Percentiles rank a stretch among this genome's conserved stretches.
Evolutionary conservation across 352 stramenopile genomes (phyloP).

Genomic region (Globisporangium cystogenes): DNA sequence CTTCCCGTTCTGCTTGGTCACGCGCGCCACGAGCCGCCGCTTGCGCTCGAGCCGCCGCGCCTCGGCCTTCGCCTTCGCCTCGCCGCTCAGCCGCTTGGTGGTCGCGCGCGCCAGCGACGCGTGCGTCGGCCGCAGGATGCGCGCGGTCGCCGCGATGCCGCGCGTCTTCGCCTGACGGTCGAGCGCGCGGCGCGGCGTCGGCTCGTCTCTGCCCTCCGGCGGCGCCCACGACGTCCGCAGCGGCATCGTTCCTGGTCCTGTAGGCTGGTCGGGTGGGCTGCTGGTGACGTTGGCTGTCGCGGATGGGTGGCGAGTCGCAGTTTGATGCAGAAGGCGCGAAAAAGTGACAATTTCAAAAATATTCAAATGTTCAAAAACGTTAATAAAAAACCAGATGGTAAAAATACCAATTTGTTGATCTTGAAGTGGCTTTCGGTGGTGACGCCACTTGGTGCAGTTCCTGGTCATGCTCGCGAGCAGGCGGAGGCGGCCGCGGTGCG

Average conservation of each 20-base stretch:
- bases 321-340: too few relatives aligned
- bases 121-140: constrained; percentile 52
- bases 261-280: too few relatives aligned
- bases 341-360: too few relatives aligned
- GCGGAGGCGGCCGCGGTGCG: neutral
- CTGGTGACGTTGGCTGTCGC: too few relatives aligned
- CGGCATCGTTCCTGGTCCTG: constrained; percentile 1
- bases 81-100: constrained; percentile 35
- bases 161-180: constrained; percentile 40
- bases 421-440: too few relatives aligned
- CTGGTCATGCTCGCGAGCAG: neutral
- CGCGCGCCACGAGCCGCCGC: constrained; percentile 22
- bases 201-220: neutral
- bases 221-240: constrained; percentile 8
- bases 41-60: constrained; percentile 26
- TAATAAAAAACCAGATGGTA: too few relatives aligned
- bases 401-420: too few relatives aligned
- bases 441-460: too few relatives aligned
- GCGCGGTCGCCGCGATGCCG: constrained; percentile 50
- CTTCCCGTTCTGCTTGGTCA: constrained; percentile 47
- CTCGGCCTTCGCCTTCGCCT: constrained; percentile 35
- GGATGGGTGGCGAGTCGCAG: neutral
- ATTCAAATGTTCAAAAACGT: too few relatives aligned
- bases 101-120: constrained; percentile 42
- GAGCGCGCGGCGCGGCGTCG: constrained; percentile 11